Evolutionary conservation across 208 protist species (phyloP).

Genomic region (Trypanosoma scelopori): DNA sequence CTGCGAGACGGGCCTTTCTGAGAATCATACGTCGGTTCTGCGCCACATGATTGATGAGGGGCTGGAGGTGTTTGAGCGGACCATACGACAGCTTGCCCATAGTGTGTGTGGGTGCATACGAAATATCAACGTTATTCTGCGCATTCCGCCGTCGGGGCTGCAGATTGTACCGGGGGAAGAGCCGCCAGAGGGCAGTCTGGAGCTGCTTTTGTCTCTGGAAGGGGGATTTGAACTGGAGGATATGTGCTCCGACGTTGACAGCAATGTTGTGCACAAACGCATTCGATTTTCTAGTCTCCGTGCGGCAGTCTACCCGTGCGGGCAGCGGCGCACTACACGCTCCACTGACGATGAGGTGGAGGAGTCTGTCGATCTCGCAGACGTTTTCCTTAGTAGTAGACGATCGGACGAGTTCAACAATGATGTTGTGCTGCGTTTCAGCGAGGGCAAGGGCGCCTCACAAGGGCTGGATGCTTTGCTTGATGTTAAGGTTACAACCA

Average conservation of each 20-base stretch:
- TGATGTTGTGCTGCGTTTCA: conserved; percentile 20
- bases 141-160: conserved; percentile 24
- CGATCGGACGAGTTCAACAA: conserved; percentile 21
- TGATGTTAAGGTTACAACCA: conserved; percentile 18
- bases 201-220: conserved; percentile 25
- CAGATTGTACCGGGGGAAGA: conserved; percentile 22
- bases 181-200: conserved; percentile 24
- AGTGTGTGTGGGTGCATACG: conserved; percentile 28
- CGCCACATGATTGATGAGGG: conserved; percentile 24
- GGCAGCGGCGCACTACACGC: conserved; percentile 16
- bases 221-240: conserved; percentile 31
- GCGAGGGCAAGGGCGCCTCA: background rate
- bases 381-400: conserved; percentile 32
- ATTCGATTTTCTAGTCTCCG: conserved; percentile 30
- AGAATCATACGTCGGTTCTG: background rate
- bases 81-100: conserved; percentile 26
- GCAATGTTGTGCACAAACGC: conserved; percentile 19
- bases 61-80: conserved; percentile 23
- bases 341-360: conserved; percentile 23
- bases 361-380: conserved; percentile 26
- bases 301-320: conserved; percentile 26
- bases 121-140: conserved; percentile 28
- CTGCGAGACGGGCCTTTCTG: background rate
- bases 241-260: conserved; percentile 19
- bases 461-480: conserved; percentile 12